phyloP scores from a whole-genome alignment of 73 alveolate species.

The Halteria grandinella region DNA sequence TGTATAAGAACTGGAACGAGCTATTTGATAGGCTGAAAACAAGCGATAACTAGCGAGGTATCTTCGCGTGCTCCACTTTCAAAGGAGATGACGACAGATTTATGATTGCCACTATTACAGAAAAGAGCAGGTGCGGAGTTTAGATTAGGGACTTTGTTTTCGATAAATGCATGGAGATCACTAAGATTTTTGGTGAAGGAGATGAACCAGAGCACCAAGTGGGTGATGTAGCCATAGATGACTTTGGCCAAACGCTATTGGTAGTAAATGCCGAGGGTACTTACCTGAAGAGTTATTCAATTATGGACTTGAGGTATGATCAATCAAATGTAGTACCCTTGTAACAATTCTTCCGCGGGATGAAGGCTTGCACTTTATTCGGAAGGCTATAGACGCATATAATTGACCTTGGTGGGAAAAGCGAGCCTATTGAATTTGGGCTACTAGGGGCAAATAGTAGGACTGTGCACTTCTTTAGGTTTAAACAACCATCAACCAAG shows the following conservation, averaged over 20 bases:
- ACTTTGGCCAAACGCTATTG: constrained; percentile 32
- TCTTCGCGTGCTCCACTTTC: constrained; percentile 19
- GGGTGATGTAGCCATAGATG: constrained; percentile 26
- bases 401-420: constrained; percentile 6
- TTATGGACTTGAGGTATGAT: constrained; percentile 6
- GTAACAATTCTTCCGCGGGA: constrained; percentile 11
- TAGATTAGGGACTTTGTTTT: constrained; percentile 18
- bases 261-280: constrained; percentile 26
- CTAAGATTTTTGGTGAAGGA: constrained; percentile 18
- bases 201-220: background rate
- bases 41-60: constrained; percentile 8
- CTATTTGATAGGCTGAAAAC: constrained; percentile 39
- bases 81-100: constrained; percentile 33
- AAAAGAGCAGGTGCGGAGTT: background rate
- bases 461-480: constrained; percentile 43
- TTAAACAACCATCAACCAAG: too few relatives aligned
- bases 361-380: background rate
- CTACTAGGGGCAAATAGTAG: constrained; percentile 40
- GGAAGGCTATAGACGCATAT: constrained; percentile 15
- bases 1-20: constrained; percentile 20
- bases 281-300: constrained; percentile 22
- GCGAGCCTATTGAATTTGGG: constrained; percentile 39
- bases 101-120: constrained; percentile 17
- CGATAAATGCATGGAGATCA: background rate
- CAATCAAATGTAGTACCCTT: background rate